Conservation (phyloP, 768 basidiomycete genomes). For the Suillus decipiens region DNA sequence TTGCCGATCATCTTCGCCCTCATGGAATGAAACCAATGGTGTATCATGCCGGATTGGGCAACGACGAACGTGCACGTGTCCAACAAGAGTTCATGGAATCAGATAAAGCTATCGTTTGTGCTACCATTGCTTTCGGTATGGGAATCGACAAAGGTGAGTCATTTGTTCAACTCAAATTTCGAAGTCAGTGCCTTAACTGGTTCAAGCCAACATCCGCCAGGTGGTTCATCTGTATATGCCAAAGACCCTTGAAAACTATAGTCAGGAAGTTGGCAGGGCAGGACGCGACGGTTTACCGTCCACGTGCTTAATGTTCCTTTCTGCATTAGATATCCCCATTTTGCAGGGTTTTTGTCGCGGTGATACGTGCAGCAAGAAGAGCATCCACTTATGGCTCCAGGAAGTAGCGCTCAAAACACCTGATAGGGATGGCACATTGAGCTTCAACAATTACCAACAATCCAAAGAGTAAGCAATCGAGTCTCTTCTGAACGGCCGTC, state of each 20-base stretch:
- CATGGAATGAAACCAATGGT: slow-evolving; percentile 33
- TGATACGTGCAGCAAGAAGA: slow-evolving; percentile 44
- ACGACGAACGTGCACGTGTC: slow-evolving; percentile 37
- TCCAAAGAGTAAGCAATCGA: slow-evolving; percentile 34
- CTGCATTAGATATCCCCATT: slow-evolving; percentile 43
- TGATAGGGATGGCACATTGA: slow-evolving; percentile 38
- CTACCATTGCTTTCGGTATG: slow-evolving; percentile 51
- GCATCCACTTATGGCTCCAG: slow-evolving; percentile 42
- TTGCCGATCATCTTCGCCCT: slow-evolving; percentile 30
- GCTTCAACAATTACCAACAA: slow-evolving; percentile 45
- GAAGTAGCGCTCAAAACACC: slow-evolving; percentile 39
- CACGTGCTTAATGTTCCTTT: slow-evolving; percentile 47
- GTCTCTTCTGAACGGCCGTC: neutral
- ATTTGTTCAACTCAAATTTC: neutral
- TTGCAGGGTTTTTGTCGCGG: slow-evolving; percentile 52
- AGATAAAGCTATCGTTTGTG: slow-evolving; percentile 39
- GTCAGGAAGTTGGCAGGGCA: slow-evolving; percentile 48
- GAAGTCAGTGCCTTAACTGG: neutral
- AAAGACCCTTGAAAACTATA: slow-evolving; percentile 49
- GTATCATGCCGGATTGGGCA: slow-evolving; percentile 46
- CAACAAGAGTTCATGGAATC: slow-evolving; percentile 43
- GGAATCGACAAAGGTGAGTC: slow-evolving; percentile 42
- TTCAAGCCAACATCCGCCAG: slow-evolving; percentile 37
- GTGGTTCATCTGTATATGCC: slow-evolving; percentile 45
- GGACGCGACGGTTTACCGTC: slow-evolving; percentile 45